These are phyloP conservation scores for Rhododendron ovatum DNA, from an alignment of 148 eudicot species.

Conservation along the genomic window DNA sequence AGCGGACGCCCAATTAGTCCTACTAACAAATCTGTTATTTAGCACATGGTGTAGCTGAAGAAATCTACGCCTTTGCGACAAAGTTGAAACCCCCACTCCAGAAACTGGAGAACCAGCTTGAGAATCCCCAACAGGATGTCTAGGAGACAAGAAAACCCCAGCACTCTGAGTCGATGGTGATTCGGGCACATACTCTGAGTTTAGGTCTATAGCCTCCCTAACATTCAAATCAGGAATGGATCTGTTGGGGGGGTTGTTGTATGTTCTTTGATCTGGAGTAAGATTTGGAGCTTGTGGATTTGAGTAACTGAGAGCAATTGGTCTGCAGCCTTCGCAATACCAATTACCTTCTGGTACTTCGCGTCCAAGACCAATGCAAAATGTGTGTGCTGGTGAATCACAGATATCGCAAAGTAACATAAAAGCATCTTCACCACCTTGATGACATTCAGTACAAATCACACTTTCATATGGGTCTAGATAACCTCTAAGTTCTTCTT, in stretches of 20 bases:
- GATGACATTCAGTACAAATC: conserved; percentile 82
- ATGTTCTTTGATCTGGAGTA: conserved; percentile 35
- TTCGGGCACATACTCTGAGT: conserved; percentile 63
- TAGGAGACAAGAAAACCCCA: conserved; percentile 45
- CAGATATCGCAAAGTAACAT: conserved; percentile 94
- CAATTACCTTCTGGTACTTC: conserved; percentile 95
- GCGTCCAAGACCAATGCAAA: conserved; percentile 83
- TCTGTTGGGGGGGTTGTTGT: conserved; percentile 26
- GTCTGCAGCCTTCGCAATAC: conserved; percentile 97
- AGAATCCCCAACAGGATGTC: conserved; percentile 36
- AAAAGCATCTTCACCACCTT: conserved; percentile 91
- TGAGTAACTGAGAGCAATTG: conserved; percentile 52
- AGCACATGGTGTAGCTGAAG: conserved; percentile 36
- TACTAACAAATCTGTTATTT: conserved; percentile 19
- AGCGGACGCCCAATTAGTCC: conserved; percentile 10
- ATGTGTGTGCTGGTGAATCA: conserved; percentile 97
- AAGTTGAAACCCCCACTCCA: conserved; percentile 56
- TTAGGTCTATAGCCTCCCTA: conserved; percentile 68
- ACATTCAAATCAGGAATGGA: conserved; percentile 50
- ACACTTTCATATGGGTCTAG: conserved; percentile 82
- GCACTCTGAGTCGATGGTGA: conserved; percentile 56
- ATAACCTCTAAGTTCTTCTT: conserved; percentile 81
- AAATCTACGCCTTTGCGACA: conserved; percentile 62
- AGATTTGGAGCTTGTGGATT: conserved; percentile 43
- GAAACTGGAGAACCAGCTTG: conserved; percentile 46